These are phyloP conservation scores for Boletus barrowsii DNA, from an alignment of 768 basidiomycete genomes.

Conservation along the genomic window DNA sequence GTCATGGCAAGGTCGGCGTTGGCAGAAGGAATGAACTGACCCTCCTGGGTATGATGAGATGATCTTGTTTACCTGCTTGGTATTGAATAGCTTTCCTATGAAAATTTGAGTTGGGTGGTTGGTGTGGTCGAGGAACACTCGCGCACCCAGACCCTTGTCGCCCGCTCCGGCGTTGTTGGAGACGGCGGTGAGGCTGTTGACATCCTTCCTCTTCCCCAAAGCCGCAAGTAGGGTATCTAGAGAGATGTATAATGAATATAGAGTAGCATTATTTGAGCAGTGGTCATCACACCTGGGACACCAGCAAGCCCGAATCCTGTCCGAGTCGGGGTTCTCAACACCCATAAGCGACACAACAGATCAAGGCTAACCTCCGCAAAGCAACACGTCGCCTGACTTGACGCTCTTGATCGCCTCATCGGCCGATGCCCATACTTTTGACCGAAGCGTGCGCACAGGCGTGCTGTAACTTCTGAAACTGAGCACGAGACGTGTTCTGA, in stretches of 20 bases:
- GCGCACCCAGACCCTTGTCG: constrained; percentile 65
- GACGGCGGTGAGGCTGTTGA: constrained; percentile 74
- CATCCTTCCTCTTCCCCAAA: constrained; percentile 67
- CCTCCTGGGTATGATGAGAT: constrained; percentile 90
- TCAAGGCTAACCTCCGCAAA: constrained; percentile 69
- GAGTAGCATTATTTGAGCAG: neutral
- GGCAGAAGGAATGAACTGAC: constrained; percentile 34
- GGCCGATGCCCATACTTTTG: constrained; percentile 76
- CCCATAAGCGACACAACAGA: neutral
- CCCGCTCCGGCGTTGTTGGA: constrained; percentile 85
- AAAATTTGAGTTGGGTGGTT: neutral
- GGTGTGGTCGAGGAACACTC: neutral
- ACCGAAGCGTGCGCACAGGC: constrained; percentile 29
- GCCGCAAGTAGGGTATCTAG: constrained; percentile 82
- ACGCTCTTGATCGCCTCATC: constrained; percentile 84
- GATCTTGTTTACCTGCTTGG: constrained; percentile 76
- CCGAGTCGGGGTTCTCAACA: neutral
- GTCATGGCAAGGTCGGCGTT: neutral
- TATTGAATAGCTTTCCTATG: constrained; percentile 69
- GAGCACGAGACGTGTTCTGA: constrained; percentile 14
- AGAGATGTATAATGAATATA: neutral
- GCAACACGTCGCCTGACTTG: constrained; percentile 72
- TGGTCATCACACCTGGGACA: constrained; percentile 71
- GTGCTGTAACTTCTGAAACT: constrained; percentile 27
- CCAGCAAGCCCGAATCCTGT: constrained; percentile 88